Evolutionary conservation across 2,329 filamentous ascomycete species (phyloP).

Genomic region (Cladosporium austrohemisphaericum): DNA sequence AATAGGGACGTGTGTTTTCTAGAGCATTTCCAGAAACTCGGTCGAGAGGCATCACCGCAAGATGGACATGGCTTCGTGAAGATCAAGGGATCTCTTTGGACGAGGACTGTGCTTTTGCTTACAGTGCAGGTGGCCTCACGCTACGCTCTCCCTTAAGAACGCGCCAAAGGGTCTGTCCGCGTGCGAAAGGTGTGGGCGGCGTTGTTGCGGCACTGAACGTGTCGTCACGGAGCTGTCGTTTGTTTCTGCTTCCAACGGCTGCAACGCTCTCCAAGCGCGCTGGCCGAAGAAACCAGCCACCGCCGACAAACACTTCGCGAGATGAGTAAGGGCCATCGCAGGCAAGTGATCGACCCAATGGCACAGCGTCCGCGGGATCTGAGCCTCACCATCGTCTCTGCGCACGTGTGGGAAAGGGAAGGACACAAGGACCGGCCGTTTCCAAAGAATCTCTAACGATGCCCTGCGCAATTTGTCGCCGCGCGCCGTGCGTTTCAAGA

Average conservation of each 20-base stretch:
- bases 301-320: not conserved
- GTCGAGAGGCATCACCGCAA: slow-evolving; percentile 1
- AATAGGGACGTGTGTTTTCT: not conserved
- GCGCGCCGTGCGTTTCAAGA: slow-evolving; percentile 11
- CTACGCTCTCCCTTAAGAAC: no score
- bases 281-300: not conserved
- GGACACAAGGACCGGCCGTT: slow-evolving; percentile 1
- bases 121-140: slow-evolving; percentile 1
- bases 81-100: no score
- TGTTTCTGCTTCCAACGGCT: not conserved
- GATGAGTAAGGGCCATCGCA: not conserved
- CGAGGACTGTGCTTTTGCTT: not conserved
- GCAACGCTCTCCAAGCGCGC: not conserved
- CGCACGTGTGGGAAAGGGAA: not conserved
- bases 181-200: no score
- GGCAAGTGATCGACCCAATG: not conserved
- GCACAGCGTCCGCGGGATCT: not conserved
- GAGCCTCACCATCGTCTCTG: not conserved
- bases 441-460: no score
- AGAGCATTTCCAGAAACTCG: slow-evolving; percentile 7
- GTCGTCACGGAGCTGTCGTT: no score
- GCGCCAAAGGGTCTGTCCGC: no score
- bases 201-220: no score
- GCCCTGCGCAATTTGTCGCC: slow-evolving; percentile 6
- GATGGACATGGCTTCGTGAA: slow-evolving; percentile 4